Evolutionary conservation across 208 protist genomes (phyloP).

Genomic region (Trypanosoma cruzi): DNA sequence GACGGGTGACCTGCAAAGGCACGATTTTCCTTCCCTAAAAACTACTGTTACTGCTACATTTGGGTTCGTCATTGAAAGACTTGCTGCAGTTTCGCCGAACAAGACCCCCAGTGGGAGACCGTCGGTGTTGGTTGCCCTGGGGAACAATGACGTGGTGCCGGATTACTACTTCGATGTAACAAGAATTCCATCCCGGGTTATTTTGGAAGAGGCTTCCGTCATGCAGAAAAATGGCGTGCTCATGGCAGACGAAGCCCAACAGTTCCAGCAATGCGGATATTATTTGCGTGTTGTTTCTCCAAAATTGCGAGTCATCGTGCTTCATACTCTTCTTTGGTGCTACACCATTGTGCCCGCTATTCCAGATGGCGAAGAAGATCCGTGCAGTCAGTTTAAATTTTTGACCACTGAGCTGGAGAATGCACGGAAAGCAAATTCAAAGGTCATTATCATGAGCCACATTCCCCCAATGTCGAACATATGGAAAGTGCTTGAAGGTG

Average conservation of each 20-base stretch:
- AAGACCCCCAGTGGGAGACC: constrained; percentile 13
- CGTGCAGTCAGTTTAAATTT: constrained; percentile 76
- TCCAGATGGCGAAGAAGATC: constrained; percentile 36
- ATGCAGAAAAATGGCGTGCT: constrained; percentile 38
- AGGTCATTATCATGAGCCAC: constrained; percentile 81
- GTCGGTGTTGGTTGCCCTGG: constrained; percentile 40
- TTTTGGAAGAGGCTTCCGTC: constrained; percentile 31
- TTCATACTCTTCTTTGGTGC: constrained; percentile 80
- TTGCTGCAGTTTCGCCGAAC: constrained; percentile 24
- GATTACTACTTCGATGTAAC: constrained; percentile 62
- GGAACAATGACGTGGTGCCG: constrained; percentile 83
- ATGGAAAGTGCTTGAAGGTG: constrained; percentile 38
- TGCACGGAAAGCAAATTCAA: constrained; percentile 36
- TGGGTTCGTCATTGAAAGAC: constrained; percentile 11
- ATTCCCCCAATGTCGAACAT: constrained; percentile 64
- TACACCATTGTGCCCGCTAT: constrained; percentile 34
- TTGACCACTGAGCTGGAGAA: constrained; percentile 40
- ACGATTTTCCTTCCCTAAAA: constrained; percentile 39
- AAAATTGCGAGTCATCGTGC: constrained; percentile 49
- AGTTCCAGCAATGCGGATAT: constrained; percentile 63
- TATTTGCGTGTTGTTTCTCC: constrained; percentile 45
- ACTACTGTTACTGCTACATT: constrained; percentile 35
- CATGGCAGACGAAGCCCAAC: constrained; percentile 29
- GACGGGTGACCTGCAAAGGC: constrained; percentile 79
- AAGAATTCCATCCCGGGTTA: constrained; percentile 21